A percentile compares a stretch with the other conserved stretches of the same genome.
These are phyloP conservation scores for Moricandia arvensis DNA, from an alignment of 345 rosid genomes.

Conservation along the genomic window DNA sequence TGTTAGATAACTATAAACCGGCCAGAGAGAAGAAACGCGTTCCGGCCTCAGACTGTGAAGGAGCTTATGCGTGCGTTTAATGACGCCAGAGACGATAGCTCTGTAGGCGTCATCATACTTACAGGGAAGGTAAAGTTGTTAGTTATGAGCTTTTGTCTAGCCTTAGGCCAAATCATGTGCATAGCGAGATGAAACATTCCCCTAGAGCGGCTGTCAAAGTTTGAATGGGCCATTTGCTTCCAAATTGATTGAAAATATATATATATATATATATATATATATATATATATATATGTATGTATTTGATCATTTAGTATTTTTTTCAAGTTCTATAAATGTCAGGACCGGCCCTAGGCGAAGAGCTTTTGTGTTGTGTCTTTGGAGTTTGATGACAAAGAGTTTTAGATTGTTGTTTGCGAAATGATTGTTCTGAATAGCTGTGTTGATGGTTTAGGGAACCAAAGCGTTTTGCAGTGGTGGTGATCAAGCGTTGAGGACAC, in stretches of 20 bases:
- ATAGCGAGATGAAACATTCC: background rate
- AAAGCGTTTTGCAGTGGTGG: constrained; percentile 94
- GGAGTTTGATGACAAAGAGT: constrained; percentile 5
- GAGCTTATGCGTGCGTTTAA: constrained; percentile 75
- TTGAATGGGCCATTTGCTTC: background rate
- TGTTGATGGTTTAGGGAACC: constrained; percentile 58
- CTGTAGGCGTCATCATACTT: constrained; percentile 78
- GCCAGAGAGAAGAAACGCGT: constrained; percentile 82
- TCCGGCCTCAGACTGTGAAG: constrained; percentile 71
- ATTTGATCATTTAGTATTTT: background rate
- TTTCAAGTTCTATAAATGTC: background rate
- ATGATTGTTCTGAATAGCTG: constrained; percentile 2
- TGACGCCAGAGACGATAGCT: constrained; percentile 80
- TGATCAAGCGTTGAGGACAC: constrained; percentile 73
- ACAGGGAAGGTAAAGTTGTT: constrained; percentile 67
- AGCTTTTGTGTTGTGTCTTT: constrained; percentile 4
- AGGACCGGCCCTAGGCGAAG: background rate
- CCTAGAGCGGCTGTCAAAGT: background rate
- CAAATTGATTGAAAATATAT: background rate
- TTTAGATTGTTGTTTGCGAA: background rate
- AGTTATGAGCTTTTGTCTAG: background rate
- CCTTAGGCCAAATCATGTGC: background rate
- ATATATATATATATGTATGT: too few species aligned
- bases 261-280: too few species aligned
- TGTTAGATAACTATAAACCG: constrained; percentile 75